These are phyloP conservation scores for Luffa aegyptiaca DNA, from an alignment of 306 rosid species.

Conservation along the genomic window DNA sequence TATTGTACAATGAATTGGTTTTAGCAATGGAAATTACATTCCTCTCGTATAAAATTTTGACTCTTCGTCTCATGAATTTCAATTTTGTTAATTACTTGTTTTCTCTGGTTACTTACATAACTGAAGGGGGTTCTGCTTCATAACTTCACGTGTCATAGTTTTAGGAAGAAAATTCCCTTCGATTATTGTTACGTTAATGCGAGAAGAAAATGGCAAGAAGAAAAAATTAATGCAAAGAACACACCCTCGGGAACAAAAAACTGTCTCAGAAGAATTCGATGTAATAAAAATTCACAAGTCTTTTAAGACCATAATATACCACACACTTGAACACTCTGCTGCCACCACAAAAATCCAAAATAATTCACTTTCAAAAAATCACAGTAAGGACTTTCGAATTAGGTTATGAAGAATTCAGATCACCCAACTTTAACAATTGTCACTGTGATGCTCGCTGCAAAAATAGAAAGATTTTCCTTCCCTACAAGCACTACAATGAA, in stretches of 20 bases:
- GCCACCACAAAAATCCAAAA: background rate
- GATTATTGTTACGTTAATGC: background rate
- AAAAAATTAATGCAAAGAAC: background rate
- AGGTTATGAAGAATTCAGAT: background rate
- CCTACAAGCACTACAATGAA: background rate
- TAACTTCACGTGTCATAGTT: background rate
- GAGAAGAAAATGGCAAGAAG: background rate
- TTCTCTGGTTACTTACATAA: background rate
- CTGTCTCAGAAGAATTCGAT: background rate
- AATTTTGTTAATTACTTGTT: background rate
- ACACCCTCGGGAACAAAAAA: background rate
- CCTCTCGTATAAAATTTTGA: background rate
- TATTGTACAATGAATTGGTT: background rate
- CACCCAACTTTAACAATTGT: background rate
- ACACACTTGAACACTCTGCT: background rate
- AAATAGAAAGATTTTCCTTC: background rate
- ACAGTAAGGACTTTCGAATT: background rate
- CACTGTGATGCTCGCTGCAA: background rate
- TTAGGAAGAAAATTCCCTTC: background rate
- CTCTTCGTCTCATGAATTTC: background rate
- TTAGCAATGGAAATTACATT: background rate
- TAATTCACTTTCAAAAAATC: background rate
- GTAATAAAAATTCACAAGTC: background rate
- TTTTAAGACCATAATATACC: background rate
- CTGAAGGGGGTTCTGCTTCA: background rate